These are phyloP conservation scores for Fusarium abutilonis DNA, from an alignment of 2,329 filamentous ascomycete genomes.

Conservation along the genomic window DNA sequence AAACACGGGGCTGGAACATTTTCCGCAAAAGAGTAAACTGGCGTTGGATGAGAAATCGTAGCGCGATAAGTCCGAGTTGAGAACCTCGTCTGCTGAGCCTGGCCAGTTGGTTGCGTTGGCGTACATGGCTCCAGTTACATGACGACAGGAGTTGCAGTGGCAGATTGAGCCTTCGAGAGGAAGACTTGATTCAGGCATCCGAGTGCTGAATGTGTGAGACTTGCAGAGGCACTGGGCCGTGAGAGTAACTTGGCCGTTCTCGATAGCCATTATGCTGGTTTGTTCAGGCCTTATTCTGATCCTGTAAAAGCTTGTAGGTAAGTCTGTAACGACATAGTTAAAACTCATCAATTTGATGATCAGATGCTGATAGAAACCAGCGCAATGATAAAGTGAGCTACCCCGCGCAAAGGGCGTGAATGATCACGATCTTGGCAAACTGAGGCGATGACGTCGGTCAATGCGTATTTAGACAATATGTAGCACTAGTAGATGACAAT, in stretches of 20 bases:
- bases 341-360: too few species aligned
- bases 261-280: neutral
- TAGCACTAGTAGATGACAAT: neutral
- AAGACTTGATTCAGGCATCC: slow-evolving; percentile 48
- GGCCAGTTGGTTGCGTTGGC: slow-evolving; percentile 40
- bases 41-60: slow-evolving; percentile 52
- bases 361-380: too few species aligned
- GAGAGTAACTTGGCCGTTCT: slow-evolving; percentile 14
- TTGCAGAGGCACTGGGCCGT: slow-evolving; percentile 58
- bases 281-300: too few species aligned
- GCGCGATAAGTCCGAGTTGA: slow-evolving; percentile 44
- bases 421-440: neutral
- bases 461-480: neutral
- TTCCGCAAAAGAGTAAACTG: slow-evolving; percentile 54
- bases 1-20: slow-evolving; percentile 58
- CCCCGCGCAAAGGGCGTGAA: slow-evolving; percentile 25
- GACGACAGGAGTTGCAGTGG: slow-evolving; percentile 62
- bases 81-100: slow-evolving; percentile 23
- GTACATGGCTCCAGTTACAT: slow-evolving; percentile 56
- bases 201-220: slow-evolving; percentile 52
- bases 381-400: neutral
- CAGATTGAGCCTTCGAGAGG: slow-evolving; percentile 56
- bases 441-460: neutral
- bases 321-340: too few species aligned
- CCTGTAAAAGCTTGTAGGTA: too few species aligned